phyloP scores from a whole-genome alignment of 768 basidiomycete genomes.

The Rhizopogon vinicolor region DNA sequence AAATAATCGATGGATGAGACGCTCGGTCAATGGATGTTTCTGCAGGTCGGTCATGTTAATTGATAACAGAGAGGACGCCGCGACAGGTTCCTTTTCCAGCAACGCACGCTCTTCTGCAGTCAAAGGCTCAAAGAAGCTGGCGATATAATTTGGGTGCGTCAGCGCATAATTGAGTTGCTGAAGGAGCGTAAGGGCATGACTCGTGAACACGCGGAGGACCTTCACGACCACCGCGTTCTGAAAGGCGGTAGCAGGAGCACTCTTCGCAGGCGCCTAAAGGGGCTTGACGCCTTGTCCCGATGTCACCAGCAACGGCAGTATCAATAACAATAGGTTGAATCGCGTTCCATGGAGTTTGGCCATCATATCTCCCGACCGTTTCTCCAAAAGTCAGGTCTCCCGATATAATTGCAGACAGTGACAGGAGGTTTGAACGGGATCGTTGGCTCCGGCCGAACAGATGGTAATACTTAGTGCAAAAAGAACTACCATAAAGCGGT shows the following conservation, averaged over 20 bases:
- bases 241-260: constrained; percentile 17
- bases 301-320: constrained; percentile 76
- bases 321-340: constrained; percentile 64
- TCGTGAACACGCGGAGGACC: constrained; percentile 65
- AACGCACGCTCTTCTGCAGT: constrained; percentile 67
- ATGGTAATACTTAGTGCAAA: constrained; percentile 57
- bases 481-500: constrained; percentile 72
- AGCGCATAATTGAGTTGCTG: constrained; percentile 89
- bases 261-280: constrained; percentile 70
- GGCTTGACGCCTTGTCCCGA: constrained; percentile 74
- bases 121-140: constrained; percentile 75
- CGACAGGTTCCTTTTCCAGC: constrained; percentile 56
- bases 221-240: constrained; percentile 48
- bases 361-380: constrained; percentile 90
- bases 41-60: constrained; percentile 53
- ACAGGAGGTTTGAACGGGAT: constrained; percentile 53
- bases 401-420: constrained; percentile 60
- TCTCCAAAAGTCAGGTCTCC: constrained; percentile 56
- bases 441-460: constrained; percentile 47
- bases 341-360: constrained; percentile 73
- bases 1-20: constrained; percentile 69
- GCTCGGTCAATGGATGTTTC: constrained; percentile 68
- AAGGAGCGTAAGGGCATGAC: constrained; percentile 67
- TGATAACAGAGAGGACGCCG: constrained; percentile 28
- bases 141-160: constrained; percentile 86